Evolutionary conservation across 2,329 filamentous ascomycete species (phyloP).

Genomic region (Cytospora chrysosperma): DNA sequence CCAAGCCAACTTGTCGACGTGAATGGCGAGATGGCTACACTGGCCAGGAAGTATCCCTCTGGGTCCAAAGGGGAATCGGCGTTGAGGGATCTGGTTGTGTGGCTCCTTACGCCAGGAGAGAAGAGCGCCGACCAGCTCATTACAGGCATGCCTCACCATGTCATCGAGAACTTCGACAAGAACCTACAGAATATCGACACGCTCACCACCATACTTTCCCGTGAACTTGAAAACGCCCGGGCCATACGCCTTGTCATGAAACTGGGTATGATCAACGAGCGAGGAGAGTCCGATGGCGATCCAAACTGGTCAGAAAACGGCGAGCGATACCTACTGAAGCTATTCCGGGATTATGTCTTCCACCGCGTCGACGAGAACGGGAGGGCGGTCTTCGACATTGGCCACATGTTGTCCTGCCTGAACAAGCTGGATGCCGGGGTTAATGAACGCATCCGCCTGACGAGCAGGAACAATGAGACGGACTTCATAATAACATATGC

Average conservation of each 20-base stretch:
- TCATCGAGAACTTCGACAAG: conserved; percentile 73
- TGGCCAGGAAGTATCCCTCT: conserved; percentile 21
- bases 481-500: conserved; percentile 87
- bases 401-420: conserved; percentile 80
- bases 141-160: conserved; percentile 72
- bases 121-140: conserved; percentile 82
- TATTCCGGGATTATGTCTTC: conserved; percentile 96
- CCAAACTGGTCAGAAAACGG: conserved; percentile 86
- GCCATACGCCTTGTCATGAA: conserved; percentile 78
- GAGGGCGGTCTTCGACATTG: conserved; percentile 79
- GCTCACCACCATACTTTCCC: conserved; percentile 66
- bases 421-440: conserved; percentile 91
- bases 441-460: conserved; percentile 81
- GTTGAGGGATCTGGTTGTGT: conserved; percentile 75
- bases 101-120: conserved; percentile 68
- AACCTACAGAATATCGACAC: conserved; percentile 78
- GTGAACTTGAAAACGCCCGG: conserved; percentile 87
- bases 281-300: conserved; percentile 79
- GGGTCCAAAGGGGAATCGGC: conserved; percentile 40
- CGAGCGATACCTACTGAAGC: conserved; percentile 86
- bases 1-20: conserved; percentile 54
- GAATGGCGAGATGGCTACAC: conserved; percentile 45
- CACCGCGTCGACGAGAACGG: conserved; percentile 89
- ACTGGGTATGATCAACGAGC: conserved; percentile 83
- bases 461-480: conserved; percentile 87